Evolutionary conservation across 495 filamentous ascomycete genomes (phyloP), one percentile per base, ranked within the genome.

Genomic region (Achaetomiella virescens): DNA sequence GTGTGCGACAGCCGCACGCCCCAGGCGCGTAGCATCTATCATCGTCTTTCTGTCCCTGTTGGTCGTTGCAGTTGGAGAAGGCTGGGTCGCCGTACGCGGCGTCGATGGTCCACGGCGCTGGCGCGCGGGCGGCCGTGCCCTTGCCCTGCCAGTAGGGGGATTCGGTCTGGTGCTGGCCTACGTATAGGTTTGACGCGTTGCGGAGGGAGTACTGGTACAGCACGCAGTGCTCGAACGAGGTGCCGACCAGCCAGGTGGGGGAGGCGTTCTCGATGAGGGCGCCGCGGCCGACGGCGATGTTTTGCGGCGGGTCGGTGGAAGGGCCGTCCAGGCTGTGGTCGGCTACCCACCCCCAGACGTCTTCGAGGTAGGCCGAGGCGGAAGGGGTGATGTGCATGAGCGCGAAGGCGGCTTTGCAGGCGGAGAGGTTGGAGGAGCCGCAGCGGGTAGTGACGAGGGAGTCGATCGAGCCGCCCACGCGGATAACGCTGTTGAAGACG

Each of bases 171-270:
- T 88, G 83, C 38, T 83, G 67, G 3, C 77, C 82, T 62, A 84
- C 78, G 69, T 82, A 87, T 47, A 88, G 72, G 61, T 86, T 81
- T 55, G 77, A 62, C 2, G 85, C 84, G 42, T 77, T 76, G 49
- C 75, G 64, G 44, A 89, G 66, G 52, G 87, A 74, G 65, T 88
- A 89, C 69, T 89, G 87, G 74, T 90, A 91, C 18, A 90, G 68
- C 59, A 83, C 79, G 67, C 78, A 76, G 70, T 90, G 86, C 72
- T 90, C 86, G 33, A 83, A 84, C 4, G 82, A 72, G 0, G 81
- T 87, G n/a, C 81, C 87, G 46, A 83, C 86, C 6, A 84, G 62
- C 77, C 81, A 81, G 43, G 72, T 73, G 15, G 78, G 70, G 17
- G 61, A 65, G 14, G 65, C 60, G 24, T 67, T 70, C 64, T 82